Conservation (phyloP, 805 yeast species). For the Barnettozyma siamensis region DNA sequence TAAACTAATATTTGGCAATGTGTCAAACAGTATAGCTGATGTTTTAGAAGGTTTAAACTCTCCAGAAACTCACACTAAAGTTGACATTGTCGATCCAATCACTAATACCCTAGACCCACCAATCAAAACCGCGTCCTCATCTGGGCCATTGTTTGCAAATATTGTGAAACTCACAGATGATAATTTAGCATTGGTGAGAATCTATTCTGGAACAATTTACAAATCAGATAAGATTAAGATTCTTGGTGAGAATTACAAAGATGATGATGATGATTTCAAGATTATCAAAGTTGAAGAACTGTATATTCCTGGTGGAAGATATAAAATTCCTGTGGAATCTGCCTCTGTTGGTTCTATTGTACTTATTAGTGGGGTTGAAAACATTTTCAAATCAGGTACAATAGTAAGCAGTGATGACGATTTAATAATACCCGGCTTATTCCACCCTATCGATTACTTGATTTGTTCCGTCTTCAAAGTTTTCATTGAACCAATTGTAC, state of each 20-base stretch:
- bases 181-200: slow-evolving; percentile 54
- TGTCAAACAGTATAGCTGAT: slow-evolving; percentile 47
- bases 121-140: slow-evolving; percentile 34
- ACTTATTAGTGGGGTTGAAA: slow-evolving; percentile 58
- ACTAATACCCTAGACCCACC: no score
- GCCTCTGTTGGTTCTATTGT: slow-evolving; percentile 66
- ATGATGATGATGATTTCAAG: slow-evolving; percentile 47
- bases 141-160: slow-evolving; percentile 44
- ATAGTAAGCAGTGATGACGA: slow-evolving; percentile 30
- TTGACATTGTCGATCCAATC: no score
- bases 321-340: slow-evolving; percentile 46
- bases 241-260: slow-evolving; percentile 49
- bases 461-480: slow-evolving; percentile 64
- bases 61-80: slow-evolving; percentile 31
- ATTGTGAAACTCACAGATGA: slow-evolving; percentile 53
- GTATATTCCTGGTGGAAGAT: slow-evolving; percentile 63
- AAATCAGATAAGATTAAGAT: slow-evolving; percentile 44
- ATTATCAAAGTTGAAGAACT: slow-evolving; percentile 27
- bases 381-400: slow-evolving; percentile 57
- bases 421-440: slow-evolving; percentile 23
- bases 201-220: slow-evolving; percentile 54
- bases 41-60: slow-evolving; percentile 34
- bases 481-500: slow-evolving; percentile 75
- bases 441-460: slow-evolving; percentile 39
- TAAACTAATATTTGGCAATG: slow-evolving; percentile 43